These are phyloP conservation scores for Arabis alpina DNA, from an alignment of 345 rosid species.

Conservation along the genomic window DNA sequence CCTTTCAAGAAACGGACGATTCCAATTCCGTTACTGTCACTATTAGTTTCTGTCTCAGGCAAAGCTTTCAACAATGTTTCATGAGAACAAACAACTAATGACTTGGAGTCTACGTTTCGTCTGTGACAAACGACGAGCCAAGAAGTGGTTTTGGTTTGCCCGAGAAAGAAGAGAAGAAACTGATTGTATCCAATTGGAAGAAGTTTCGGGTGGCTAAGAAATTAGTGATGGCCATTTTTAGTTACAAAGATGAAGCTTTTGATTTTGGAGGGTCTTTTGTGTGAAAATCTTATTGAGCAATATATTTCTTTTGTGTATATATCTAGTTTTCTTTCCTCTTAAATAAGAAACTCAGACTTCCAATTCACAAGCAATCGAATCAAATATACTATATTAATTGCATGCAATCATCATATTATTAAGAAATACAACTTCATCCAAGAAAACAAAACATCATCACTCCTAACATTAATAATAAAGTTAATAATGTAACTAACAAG, in stretches of 20 bases:
- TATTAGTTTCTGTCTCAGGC: neutral
- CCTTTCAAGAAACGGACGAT: slow-evolving; percentile 35
- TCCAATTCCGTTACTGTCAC: slow-evolving; percentile 2
- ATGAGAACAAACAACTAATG: neutral
- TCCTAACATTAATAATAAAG: too few species aligned
- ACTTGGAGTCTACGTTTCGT: neutral
- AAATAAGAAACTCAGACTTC: too few species aligned
- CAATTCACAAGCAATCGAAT: too few species aligned
- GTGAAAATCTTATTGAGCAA: too few species aligned
- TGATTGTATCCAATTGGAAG: neutral
- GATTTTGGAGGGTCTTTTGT: too few species aligned
- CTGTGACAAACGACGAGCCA: slow-evolving; percentile 13
- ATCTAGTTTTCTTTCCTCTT: too few species aligned
- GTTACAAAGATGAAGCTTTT: neutral
- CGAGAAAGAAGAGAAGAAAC: neutral
- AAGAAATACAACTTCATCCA: too few species aligned
- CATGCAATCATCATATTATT: too few species aligned
- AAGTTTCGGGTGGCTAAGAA: neutral
- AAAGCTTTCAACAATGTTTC: neutral
- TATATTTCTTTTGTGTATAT: too few species aligned
- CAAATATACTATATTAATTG: too few species aligned
- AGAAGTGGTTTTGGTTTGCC: slow-evolving; percentile 7
- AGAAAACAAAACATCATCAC: too few species aligned
- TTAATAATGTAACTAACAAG: too few species aligned
- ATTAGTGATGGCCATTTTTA: slow-evolving; percentile 23